Conservation (phyloP, 306 rosid species). For the Albizia julibrissin region DNA sequence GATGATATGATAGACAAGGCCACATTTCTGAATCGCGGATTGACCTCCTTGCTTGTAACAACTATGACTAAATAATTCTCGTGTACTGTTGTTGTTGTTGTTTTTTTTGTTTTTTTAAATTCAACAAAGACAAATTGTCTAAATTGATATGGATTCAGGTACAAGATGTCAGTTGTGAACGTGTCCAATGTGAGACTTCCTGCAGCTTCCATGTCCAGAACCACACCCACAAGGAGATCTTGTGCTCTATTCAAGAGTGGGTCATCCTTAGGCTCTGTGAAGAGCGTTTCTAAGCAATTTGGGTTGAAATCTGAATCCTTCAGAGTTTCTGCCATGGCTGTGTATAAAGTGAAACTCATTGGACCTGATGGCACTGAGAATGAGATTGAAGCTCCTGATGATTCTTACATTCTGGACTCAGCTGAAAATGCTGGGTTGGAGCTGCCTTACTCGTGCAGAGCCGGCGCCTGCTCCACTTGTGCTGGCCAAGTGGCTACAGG, state of each 20-base stretch:
- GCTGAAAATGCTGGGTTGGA: slow-evolving; percentile 78
- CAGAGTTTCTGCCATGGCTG: slow-evolving; percentile 57
- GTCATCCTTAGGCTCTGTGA: slow-evolving; percentile 42
- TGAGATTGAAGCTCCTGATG: slow-evolving; percentile 73
- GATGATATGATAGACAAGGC: neutral
- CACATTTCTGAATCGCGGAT: neutral
- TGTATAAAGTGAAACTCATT: slow-evolving; percentile 62
- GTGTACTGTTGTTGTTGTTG: too few species aligned
- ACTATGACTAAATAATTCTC: neutral
- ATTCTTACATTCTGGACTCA: slow-evolving; percentile 63
- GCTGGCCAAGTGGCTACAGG: slow-evolving; percentile 57
- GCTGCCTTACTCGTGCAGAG: slow-evolving; percentile 77
- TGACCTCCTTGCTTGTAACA: neutral
- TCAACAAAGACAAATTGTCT: neutral
- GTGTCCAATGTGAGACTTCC: slow-evolving; percentile 44
- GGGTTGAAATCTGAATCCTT: slow-evolving; percentile 59
- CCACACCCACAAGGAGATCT: slow-evolving; percentile 29
- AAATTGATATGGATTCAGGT: slow-evolving; percentile 31
- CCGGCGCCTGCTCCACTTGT: slow-evolving; percentile 85
- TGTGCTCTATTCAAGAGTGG: slow-evolving; percentile 38
- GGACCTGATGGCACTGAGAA: slow-evolving; percentile 61
- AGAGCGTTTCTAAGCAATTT: slow-evolving; percentile 47
- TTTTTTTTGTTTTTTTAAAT: slow-evolving; percentile 16
- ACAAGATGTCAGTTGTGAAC: slow-evolving; percentile 39
- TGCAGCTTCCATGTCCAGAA: slow-evolving; percentile 36